These are phyloP conservation scores for Penicillium sp. DNA, from an alignment of 2,329 filamentous ascomycete species.

Conservation along the genomic window DNA sequence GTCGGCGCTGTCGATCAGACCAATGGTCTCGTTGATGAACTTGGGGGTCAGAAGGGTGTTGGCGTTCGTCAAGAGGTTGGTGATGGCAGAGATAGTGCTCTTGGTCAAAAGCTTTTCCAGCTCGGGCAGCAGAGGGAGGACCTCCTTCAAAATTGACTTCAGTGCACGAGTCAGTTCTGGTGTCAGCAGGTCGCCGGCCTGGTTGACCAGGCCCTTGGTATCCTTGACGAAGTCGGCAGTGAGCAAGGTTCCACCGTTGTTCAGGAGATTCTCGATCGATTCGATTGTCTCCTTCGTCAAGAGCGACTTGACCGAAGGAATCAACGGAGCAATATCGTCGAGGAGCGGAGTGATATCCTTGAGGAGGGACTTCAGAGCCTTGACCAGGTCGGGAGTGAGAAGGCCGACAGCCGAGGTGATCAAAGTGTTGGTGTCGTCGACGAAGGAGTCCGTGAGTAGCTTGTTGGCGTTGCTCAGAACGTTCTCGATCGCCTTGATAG, in stretches of 20 bases:
- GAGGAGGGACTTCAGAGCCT: conserved; percentile 22
- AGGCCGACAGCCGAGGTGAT: conserved; percentile 20
- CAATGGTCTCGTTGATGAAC: conserved; percentile 24
- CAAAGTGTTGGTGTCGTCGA: conserved; percentile 20
- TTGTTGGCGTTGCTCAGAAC: conserved; percentile 23
- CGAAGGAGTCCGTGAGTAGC: conserved; percentile 23
- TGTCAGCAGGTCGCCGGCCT: conserved; percentile 22
- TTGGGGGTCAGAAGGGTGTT: conserved; percentile 21
- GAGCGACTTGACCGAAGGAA: conserved; percentile 21
- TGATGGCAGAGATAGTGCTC: conserved; percentile 13
- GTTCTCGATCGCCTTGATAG: conserved; percentile 18
- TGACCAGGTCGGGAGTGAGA: conserved; percentile 19
- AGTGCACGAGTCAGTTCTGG: conserved; percentile 16
- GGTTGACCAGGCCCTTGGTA: conserved; percentile 19
- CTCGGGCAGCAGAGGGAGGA: conserved; percentile 19
- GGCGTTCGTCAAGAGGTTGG: conserved; percentile 20
- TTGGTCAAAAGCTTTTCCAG: conserved; percentile 21
- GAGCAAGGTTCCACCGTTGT: conserved; percentile 19
- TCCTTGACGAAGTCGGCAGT: conserved; percentile 22
- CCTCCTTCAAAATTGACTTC: conserved; percentile 19
- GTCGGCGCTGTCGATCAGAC: conserved; percentile 19
- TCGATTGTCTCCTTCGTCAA: conserved; percentile 17
- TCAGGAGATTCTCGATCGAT: conserved; percentile 13
- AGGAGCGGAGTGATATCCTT: conserved; percentile 18
- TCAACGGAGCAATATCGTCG: conserved; percentile 14